These are phyloP conservation scores for Heracleum sosnowskyi DNA, from an alignment of 129 eudicot genomes.

Conservation along the genomic window DNA sequence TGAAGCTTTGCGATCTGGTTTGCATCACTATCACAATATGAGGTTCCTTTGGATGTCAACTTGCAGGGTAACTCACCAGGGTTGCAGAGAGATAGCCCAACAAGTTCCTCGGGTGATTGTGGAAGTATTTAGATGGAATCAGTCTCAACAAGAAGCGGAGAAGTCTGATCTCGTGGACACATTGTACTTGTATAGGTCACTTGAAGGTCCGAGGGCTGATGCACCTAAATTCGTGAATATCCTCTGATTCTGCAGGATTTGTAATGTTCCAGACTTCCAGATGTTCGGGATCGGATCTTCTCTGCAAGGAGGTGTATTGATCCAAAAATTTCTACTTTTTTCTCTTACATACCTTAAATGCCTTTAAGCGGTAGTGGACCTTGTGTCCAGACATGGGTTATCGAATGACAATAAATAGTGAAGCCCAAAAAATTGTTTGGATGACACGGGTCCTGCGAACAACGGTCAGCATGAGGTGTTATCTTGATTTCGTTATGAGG, in stretches of 20 bases:
- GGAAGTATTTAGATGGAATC: conserved; percentile 43
- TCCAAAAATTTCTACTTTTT: conserved; percentile 5
- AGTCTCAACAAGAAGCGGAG: conserved; percentile 19
- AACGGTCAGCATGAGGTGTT: not conserved
- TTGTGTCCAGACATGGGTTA: not conserved
- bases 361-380: conserved; percentile 10
- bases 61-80: conserved; percentile 47
- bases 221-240: conserved; percentile 53
- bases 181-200: conserved; percentile 66
- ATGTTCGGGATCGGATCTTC: not conserved
- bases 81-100: conserved; percentile 45
- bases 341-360: not conserved
- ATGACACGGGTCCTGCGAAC: conserved; percentile 1
- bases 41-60: conserved; percentile 71
- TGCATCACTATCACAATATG: conserved; percentile 69
- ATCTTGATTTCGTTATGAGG: conserved; percentile 13
- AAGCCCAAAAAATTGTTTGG: not conserved
- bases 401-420: not conserved
- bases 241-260: conserved; percentile 23
- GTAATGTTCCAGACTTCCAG: conserved; percentile 1
- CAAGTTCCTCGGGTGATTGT: conserved; percentile 50
- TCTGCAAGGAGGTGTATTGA: not conserved
- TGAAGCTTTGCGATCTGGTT: conserved; percentile 46
- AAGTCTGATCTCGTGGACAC: conserved; percentile 44
- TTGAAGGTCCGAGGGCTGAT: conserved; percentile 60